Conservation (phyloP, 2,329 filamentous ascomycete species). For the Fonsecaea pugnacius region DNA sequence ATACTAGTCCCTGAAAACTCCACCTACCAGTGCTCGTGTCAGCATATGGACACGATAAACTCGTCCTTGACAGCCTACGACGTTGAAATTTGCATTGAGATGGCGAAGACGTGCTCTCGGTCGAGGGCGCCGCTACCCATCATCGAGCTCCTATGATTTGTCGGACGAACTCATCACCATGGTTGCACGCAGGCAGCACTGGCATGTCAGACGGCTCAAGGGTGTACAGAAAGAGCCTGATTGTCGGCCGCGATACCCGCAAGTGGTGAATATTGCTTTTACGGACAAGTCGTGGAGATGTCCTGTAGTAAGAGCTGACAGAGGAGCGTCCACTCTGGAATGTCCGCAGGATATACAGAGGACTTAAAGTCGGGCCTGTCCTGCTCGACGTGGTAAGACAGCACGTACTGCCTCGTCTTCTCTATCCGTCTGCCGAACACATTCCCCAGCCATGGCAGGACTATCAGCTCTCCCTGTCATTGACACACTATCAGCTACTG, state of each 20-base stretch:
- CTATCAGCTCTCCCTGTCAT: neutral
- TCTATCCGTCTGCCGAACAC: neutral
- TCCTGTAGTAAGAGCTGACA: neutral
- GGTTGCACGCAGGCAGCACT: neutral
- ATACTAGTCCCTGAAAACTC: neutral
- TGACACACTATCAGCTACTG: neutral
- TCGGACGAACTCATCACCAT: neutral
- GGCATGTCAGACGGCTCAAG: neutral
- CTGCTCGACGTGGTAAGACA: neutral
- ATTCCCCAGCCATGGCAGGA: neutral
- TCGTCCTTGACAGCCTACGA: neutral
- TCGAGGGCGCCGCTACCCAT: neutral
- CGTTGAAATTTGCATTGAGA: neutral
- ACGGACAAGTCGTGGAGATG: neutral
- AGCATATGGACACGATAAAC: neutral
- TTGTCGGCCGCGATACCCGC: neutral
- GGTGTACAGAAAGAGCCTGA: neutral
- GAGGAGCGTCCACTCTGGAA: neutral
- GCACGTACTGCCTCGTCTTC: neutral
- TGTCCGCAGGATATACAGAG: neutral
- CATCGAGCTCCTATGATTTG: neutral
- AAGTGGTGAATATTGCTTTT: neutral
- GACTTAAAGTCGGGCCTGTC: neutral
- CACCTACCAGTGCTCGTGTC: neutral
- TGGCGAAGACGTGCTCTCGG: neutral